Base-by-base conservation (phyloP, 345 rosid species). In the Linum trigynum region DNA sequence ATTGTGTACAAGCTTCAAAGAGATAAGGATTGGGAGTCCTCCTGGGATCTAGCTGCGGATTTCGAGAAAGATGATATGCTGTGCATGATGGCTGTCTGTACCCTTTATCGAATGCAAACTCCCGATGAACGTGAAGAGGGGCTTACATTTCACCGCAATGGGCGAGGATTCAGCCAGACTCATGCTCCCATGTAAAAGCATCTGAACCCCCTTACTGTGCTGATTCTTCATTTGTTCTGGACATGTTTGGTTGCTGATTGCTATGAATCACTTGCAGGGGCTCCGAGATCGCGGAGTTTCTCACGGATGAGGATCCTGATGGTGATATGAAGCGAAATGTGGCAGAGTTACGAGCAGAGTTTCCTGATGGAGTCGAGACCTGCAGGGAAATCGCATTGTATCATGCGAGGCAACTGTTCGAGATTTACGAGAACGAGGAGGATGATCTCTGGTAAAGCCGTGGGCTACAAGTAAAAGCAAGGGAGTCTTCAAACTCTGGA, bases 31-130 rank as follows among this genome's bases (percentile, higher is more conserved):
- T 48, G 15, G 2, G 72, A 71, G 36, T 61, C 23, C 8, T 76
- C 71, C 68, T 85, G 91, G 96, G 75, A 80, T 50, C 76, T 67
- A 37, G 85, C 82, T 7, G 79, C 96, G 11, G 86, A 73, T 65
- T 86, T 91, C n/a, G 86, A 88, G 75, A 84, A 83, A 55, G 75
- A 62, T 1, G 81, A 82, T 1, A 80, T 81, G 70, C 80, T 85
- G n/a, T 91, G 97, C 77, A 85, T 88, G 91, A 86, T 69, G 72
- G 96, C 94, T 50, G 96, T 88, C 38, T 86, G 94, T 65, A 94
- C 87, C 58, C 76, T 88, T 12, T 86, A 81, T 67, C 65, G 87
- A 56, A 80, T 79, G 66, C 96, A 86, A 72, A 86, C 90, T 45
- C 67, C 69, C 6, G 96, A 74, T 41, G 91, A 91, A 69, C 75